phyloP scores from a whole-genome alignment of 768 basidiomycete genomes.

The Boletales sp. region DNA sequence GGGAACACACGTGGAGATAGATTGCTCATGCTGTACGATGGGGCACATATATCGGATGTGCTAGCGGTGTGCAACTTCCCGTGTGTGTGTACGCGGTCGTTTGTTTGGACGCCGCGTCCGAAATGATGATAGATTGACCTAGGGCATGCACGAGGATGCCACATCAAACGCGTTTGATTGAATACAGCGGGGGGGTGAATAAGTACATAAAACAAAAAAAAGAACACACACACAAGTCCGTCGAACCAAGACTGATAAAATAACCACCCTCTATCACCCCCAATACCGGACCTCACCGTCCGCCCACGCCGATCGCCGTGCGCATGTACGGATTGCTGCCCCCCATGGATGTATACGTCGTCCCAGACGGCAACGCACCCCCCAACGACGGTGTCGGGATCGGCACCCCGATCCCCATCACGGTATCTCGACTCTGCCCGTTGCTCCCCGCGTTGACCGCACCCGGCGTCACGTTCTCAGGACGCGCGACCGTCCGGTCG shows the following conservation, averaged over 20 bases:
- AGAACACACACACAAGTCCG: constrained; percentile 10
- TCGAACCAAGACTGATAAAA: constrained; percentile 19
- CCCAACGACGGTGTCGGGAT: constrained; percentile 40
- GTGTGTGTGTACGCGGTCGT: too few species aligned
- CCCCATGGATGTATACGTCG: constrained; percentile 59
- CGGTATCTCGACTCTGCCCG: constrained; percentile 34
- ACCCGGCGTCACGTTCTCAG: constrained; percentile 46
- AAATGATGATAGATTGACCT: too few species aligned
- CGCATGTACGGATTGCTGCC: constrained; percentile 64
- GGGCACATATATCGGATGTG: too few species aligned
- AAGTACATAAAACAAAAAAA: constrained; percentile 32
- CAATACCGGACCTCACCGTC: constrained; percentile 33
- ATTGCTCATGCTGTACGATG: too few species aligned
- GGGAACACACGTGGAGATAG: too few species aligned
- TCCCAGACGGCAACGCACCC: constrained; percentile 41
- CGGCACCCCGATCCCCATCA: constrained; percentile 45
- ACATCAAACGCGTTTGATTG: not conserved
- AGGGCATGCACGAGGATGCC: too few species aligned
- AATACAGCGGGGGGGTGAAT: constrained; percentile 24
- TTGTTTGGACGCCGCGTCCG: too few species aligned
- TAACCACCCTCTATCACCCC: not conserved
- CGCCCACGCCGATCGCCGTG: constrained; percentile 52
- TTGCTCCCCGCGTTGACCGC: not conserved
- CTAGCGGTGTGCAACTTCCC: too few species aligned
- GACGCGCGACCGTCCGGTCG: constrained; percentile 47